Evolutionary conservation across 345 rosid species (phyloP).

Genomic region (Populus alba): DNA sequence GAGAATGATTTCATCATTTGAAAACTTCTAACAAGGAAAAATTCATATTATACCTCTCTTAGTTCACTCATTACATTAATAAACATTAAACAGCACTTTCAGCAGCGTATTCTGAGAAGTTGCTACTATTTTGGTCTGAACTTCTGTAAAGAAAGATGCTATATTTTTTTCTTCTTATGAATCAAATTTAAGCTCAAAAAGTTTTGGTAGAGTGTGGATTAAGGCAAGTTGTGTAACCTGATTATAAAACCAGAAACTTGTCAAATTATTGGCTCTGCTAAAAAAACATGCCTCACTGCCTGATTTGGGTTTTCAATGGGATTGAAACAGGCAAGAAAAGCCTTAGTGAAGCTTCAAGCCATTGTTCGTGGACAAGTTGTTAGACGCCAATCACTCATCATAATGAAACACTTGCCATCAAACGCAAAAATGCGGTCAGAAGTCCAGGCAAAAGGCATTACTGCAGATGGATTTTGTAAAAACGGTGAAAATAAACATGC

Average conservation of each 20-base stretch:
- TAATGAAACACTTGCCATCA: conserved; percentile 30
- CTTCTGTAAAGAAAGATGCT: neutral
- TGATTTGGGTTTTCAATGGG: conserved; percentile 10
- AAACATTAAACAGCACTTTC: neutral
- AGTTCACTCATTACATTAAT: neutral
- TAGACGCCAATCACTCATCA: conserved; percentile 40
- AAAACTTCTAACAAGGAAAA: neutral
- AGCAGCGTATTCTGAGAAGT: neutral
- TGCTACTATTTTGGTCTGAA: neutral
- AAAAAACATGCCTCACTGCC: neutral
- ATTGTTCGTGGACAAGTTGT: conserved; percentile 70
- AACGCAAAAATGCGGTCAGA: conserved; percentile 24
- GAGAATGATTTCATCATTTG: neutral
- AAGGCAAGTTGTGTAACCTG: neutral
- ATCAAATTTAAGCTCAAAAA: neutral
- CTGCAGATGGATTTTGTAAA: conserved; percentile 13
- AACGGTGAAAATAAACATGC: conserved; percentile 27
- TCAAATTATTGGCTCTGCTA: neutral
- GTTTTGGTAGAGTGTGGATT: neutral
- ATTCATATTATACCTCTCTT: neutral
- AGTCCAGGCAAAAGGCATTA: conserved; percentile 12
- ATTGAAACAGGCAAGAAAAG: conserved; percentile 77
- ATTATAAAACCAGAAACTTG: neutral
- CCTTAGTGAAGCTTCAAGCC: conserved; percentile 88
- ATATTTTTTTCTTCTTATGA: too few species aligned